Conservation (phyloP, 1,139 yeast genomes). For the Sugiyamaella xylanicola region DNA sequence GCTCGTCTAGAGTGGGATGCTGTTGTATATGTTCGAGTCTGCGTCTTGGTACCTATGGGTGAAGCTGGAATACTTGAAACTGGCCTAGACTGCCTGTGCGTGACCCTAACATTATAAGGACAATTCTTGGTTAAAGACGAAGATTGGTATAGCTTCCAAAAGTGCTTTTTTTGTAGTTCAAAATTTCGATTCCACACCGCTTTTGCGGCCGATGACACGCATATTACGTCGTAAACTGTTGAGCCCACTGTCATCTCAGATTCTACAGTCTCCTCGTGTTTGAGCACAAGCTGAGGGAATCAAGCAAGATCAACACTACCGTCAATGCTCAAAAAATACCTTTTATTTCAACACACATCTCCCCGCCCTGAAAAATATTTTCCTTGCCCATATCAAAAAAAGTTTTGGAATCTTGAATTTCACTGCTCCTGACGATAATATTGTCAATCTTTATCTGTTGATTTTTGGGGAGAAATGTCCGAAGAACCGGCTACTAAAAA, state of each 20-base stretch:
- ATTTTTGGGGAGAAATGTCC: slow-evolving; percentile 19
- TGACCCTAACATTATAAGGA: neutral
- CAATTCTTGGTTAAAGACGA: slow-evolving; percentile 17
- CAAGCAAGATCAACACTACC: too few species aligned
- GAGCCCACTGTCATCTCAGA: slow-evolving; percentile 24
- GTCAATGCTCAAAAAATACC: neutral
- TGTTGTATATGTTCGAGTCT: too few species aligned
- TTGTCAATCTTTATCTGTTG: neutral
- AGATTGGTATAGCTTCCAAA: slow-evolving; percentile 19
- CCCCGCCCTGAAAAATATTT: slow-evolving; percentile 16
- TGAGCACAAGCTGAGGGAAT: too few species aligned
- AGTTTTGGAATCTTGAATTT: neutral
- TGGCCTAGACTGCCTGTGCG: neutral
- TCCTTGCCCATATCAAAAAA: slow-evolving; percentile 14
- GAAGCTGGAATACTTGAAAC: too few species aligned
- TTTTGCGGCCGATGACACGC: slow-evolving; percentile 29
- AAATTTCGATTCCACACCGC: slow-evolving; percentile 16
- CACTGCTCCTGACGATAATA: neutral
- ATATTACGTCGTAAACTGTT: slow-evolving; percentile 27
- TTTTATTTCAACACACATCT: neutral
- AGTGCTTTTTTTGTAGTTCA: slow-evolving; percentile 17
- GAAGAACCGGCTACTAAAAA: slow-evolving; percentile 31
- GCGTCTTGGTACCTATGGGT: too few species aligned
- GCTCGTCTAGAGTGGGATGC: too few species aligned
- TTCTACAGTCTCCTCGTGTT: neutral